A percentile compares a stretch with the other conserved stretches of the same genome.
phyloP scores from a whole-genome alignment of 2,329 filamentous ascomycete genomes.

The Verruconis gallopava region DNA sequence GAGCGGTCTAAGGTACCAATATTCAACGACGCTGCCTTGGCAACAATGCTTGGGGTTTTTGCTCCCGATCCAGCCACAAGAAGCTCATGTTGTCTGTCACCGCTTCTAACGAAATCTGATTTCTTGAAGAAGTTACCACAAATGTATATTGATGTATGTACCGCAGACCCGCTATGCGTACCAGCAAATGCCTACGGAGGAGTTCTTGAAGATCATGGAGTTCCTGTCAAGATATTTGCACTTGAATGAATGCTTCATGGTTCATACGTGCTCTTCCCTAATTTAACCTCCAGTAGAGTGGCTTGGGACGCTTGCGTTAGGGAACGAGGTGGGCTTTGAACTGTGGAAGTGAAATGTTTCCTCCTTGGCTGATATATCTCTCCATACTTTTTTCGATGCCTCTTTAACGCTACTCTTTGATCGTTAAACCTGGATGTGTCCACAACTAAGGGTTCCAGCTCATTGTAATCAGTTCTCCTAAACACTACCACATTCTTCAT shows the following conservation, averaged over 20 bases:
- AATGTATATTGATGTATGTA: conserved; percentile 2
- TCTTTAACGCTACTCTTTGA: background rate
- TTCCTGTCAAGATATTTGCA: conserved; percentile 1
- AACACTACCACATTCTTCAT: no score
- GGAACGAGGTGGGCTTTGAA: conserved; percentile 4
- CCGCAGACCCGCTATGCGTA: background rate
- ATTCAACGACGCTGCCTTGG: background rate
- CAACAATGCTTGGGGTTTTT: background rate
- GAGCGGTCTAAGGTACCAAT: background rate
- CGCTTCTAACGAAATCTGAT: background rate
- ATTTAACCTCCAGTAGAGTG: background rate
- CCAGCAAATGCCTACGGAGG: background rate
- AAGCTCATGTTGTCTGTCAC: background rate
- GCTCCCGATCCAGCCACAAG: background rate
- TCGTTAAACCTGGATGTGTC: no score
- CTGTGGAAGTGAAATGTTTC: background rate
- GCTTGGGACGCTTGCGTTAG: background rate
- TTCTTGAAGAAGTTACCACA: background rate
- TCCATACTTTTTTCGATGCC: no score
- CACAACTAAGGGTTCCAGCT: no score
- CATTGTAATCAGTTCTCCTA: no score
- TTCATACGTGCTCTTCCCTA: background rate
- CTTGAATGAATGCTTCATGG: conserved; percentile 5
- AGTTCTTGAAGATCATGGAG: background rate
- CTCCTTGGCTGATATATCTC: no score